Conservation (phyloP, 1,284 basidiomycete genomes). For the Sanghuangporus sanghuang region DNA sequence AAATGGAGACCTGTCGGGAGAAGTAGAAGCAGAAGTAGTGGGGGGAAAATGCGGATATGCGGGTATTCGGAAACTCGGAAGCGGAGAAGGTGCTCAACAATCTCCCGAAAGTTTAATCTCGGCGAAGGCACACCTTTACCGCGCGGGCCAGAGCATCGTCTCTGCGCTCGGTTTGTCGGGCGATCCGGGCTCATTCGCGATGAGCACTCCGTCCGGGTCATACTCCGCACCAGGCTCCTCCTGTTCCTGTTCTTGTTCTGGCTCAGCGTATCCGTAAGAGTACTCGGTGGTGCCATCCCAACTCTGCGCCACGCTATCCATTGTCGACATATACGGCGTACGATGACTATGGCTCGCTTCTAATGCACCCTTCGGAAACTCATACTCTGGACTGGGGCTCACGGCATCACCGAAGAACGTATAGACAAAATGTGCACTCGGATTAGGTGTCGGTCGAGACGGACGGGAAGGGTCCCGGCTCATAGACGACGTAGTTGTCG, state of each 20-base stretch:
- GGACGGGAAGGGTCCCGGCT: constrained; percentile 4
- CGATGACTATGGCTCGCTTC: background rate
- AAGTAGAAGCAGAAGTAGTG: background rate
- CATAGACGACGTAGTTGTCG: background rate
- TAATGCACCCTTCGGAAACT: constrained; percentile 5
- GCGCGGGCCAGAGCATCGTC: constrained; percentile 21
- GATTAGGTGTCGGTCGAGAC: background rate
- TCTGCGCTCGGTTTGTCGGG: constrained; percentile 26
- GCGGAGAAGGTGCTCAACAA: background rate
- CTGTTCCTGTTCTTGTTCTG: constrained; percentile 11
- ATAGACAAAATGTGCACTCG: constrained; percentile 9
- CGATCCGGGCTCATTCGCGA: constrained; percentile 24
- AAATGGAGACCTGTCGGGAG: background rate
- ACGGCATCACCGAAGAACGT: constrained; percentile 15
- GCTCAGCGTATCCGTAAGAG: constrained; percentile 10
- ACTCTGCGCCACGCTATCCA: background rate
- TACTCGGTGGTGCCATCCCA: constrained; percentile 10
- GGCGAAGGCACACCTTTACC: constrained; percentile 12
- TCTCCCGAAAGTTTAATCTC: background rate
- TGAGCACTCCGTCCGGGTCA: constrained; percentile 25
- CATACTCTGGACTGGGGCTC: constrained; percentile 12
- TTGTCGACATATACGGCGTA: background rate
- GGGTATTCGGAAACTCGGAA: background rate
- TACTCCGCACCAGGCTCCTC: constrained; percentile 18
- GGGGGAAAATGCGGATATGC: background rate